Base-by-base conservation (phyloP, 2,329 filamentous ascomycete genomes). In the Talaromyces amestolkiae region DNA sequence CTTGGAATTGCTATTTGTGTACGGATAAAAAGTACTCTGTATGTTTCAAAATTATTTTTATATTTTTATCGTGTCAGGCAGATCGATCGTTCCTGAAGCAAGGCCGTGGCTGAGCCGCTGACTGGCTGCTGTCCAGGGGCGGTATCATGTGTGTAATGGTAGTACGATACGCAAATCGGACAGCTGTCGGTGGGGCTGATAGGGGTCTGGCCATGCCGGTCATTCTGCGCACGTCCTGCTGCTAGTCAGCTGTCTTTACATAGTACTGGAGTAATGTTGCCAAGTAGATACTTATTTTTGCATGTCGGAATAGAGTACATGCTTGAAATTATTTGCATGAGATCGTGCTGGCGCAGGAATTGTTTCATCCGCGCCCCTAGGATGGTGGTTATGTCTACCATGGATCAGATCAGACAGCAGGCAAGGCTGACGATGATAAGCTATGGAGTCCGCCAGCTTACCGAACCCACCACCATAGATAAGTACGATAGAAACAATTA, bases 131-230 rank as follows among this genome's bases (percentile, higher is more conserved):
- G 24, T 9, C 49, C 8, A 31, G 49, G 47, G 49, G 49, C 27
- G 15, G 49, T 53, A 53, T 31, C 49, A 53, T 31, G 24, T 33
- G n/a, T 31, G 49, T 53, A 53, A 31, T 53, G 17, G 27, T 39
- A 58, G 53, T 39, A 58, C 53, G 35, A 43, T 63, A 35, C 59
- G 59, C 60, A 54, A 62, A 62, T 54, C 47, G 53, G 53, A 56
- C 53, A 56, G 53, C 53, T 37, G 33, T 22, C 53, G 53, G 62
- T 64, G 62, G 62, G 62, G 62, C 54, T 43, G 53, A 59, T 59
- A 59, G 54, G 61, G 61, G 54, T 51, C 62, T 64, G 62, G 62
- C 62, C 62, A 45, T 37, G 53, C 24, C 53, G 11, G 33, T 53
- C 49, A 53, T 53, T 53, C 49, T 33, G 49, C 49, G 49, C 49